Evolutionary conservation across 805 yeast genomes (phyloP), one percentile per base, ranked within the genome.

Genomic region (Cyberlindnera suaveolens): DNA sequence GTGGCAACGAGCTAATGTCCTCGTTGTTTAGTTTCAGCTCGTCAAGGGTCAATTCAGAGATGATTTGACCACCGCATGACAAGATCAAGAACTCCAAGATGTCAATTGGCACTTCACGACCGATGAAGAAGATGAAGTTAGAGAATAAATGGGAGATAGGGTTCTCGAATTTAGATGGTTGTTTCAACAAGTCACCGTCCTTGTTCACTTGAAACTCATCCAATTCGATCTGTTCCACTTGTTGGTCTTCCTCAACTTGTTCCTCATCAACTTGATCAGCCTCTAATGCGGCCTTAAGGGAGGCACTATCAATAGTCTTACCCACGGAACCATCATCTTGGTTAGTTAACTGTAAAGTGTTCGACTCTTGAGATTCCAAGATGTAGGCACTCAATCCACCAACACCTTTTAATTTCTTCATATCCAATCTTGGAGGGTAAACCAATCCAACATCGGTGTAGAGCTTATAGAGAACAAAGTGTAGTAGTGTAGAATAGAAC

Each of bases 21-120:
- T 63, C 67, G 31, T 54, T 53, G 19, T 51, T 54, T 38, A 55
- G 33, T 52, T 71, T 66, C 45, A 83, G 65, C 64, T 84, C 93
- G 62, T 91, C 97, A 45, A 89, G 63, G 3, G 93, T 84, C 45
- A 93, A 77, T 66, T 93, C 99, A 57, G 95, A 82, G 38, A 90
- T 77, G 31, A 88, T 73, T 47, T 74, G 71, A 41, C 97, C 98
- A 48, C 97, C 97, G 57, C 84, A 80, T 1, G 96, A 78, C 44
- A 89, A 69, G 46, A 90, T 80, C 50, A 89, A 74, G 62, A 93
- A 86, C 68, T 93, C 98, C 51, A 91, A 70, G 52, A 89, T 78
- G 55, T 93, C 98, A 49, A 90, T 70, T 20, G 98, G 87, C 34
- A 93, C 98, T 70, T 93, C 99, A 66, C 99, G 85, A 42, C 97